Evolutionary conservation across 164 flowering plant species (phyloP).

Genomic region (Nelumbo lutea): DNA sequence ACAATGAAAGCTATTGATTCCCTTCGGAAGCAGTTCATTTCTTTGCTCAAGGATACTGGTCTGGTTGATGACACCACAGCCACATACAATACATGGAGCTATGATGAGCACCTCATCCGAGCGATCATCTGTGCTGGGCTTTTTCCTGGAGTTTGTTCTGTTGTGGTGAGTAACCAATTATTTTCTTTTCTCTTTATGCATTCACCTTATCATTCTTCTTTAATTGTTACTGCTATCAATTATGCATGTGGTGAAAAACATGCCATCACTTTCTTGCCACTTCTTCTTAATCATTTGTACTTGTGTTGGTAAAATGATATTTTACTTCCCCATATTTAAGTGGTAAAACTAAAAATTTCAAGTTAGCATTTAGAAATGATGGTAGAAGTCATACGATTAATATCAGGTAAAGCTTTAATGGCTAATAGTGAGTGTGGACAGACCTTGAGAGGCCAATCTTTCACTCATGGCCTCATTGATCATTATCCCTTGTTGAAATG

Average conservation of each 20-base stretch:
- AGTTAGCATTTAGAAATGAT: too few relatives aligned
- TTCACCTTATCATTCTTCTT: not conserved
- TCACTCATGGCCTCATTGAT: too few relatives aligned
- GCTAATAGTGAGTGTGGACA: too few relatives aligned
- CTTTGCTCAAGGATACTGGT: slow-evolving; percentile 70
- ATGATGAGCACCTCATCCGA: slow-evolving; percentile 69
- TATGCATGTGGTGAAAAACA: not conserved
- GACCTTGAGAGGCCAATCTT: too few relatives aligned
- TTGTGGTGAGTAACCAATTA: slow-evolving; percentile 56
- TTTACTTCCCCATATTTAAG: too few relatives aligned
- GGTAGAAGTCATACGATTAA: too few relatives aligned
- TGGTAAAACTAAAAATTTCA: too few relatives aligned
- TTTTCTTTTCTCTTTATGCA: not conserved
- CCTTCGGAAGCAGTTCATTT: slow-evolving; percentile 68
- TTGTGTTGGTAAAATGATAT: too few relatives aligned
- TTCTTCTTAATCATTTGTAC: too few relatives aligned
- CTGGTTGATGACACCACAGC: slow-evolving; percentile 50
- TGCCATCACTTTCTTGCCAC: too few relatives aligned
- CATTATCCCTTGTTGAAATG: too few relatives aligned
- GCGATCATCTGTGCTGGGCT: slow-evolving; percentile 88
- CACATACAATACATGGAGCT: slow-evolving; percentile 51
- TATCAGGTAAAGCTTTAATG: too few relatives aligned
- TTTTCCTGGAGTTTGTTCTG: slow-evolving; percentile 90
- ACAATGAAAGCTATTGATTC: slow-evolving; percentile 93
- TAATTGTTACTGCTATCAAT: not conserved